phyloP scores from a whole-genome alignment of 768 basidiomycete species.

The Cubamyces sp. region DNA sequence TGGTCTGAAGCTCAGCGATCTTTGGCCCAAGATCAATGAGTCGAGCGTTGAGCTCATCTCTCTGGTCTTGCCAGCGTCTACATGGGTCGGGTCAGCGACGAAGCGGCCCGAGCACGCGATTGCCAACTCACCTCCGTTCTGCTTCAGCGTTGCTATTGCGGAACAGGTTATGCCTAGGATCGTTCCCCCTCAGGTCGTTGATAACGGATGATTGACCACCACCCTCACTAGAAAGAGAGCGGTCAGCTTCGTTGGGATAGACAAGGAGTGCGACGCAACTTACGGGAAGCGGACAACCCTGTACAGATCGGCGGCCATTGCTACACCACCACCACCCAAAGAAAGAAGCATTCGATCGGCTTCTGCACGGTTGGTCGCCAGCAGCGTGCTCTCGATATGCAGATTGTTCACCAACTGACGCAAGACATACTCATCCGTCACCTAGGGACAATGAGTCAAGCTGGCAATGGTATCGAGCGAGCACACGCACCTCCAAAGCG shows the following conservation, averaged over 20 bases:
- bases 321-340: slow-evolving; percentile 54
- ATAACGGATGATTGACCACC: slow-evolving; percentile 60
- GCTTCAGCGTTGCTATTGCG: slow-evolving; percentile 53
- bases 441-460: slow-evolving; percentile 46
- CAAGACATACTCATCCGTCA: slow-evolving; percentile 72
- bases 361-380: slow-evolving; percentile 64
- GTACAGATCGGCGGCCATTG: slow-evolving; percentile 68
- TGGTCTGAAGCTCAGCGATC: slow-evolving; percentile 33
- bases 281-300: slow-evolving; percentile 67
- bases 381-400: slow-evolving; percentile 70
- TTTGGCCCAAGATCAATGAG: slow-evolving; percentile 36
- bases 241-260: neutral
- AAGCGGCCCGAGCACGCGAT: neutral
- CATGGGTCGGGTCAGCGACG: neutral
- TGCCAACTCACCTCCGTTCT: slow-evolving; percentile 48
- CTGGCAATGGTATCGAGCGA: neutral
- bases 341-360: slow-evolving; percentile 57
- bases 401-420: slow-evolving; percentile 80
- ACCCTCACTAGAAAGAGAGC: slow-evolving; percentile 56
- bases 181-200: slow-evolving; percentile 32
- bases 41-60: slow-evolving; percentile 44
- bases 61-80: slow-evolving; percentile 52
- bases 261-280: slow-evolving; percentile 30
- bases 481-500: slow-evolving; percentile 67
- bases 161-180: slow-evolving; percentile 52